Percentiles rank a stretch among this genome's conserved stretches.
These are phyloP conservation scores for Fallopia convolvulus DNA, from an alignment of 148 eudicot species.

Conservation along the genomic window DNA sequence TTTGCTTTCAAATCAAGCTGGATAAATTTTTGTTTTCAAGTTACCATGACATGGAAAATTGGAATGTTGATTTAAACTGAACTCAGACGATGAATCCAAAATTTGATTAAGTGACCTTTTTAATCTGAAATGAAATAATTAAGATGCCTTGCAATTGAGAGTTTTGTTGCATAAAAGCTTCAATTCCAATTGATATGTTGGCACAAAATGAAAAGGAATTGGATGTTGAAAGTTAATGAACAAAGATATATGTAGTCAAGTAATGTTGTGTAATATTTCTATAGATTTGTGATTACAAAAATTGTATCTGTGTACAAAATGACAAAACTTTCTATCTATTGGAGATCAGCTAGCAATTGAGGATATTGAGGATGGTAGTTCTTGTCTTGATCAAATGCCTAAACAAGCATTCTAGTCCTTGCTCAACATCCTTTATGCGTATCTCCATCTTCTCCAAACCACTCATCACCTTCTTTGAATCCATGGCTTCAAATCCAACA, in stretches of 20 bases:
- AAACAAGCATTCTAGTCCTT: not conserved
- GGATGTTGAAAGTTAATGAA: not conserved
- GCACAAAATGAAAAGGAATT: no score
- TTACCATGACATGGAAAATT: not conserved
- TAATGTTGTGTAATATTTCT: not conserved
- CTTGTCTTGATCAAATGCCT: slow-evolving; percentile 9
- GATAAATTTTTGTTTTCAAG: not conserved
- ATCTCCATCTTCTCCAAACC: slow-evolving; percentile 6
- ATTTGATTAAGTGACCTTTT: not conserved
- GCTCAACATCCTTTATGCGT: not conserved
- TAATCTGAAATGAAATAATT: no score
- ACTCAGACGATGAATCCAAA: not conserved
- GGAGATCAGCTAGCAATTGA: not conserved
- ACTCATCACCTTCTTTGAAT: not conserved
- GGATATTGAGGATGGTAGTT: not conserved
- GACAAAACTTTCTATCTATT: not conserved
- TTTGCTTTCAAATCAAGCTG: not conserved
- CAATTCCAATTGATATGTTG: no score
- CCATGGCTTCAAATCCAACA: not conserved
- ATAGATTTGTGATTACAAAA: not conserved
- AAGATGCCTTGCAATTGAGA: not conserved
- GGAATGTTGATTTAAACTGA: not conserved
- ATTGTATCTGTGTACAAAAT: not conserved
- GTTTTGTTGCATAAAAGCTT: not conserved
- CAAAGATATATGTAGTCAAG: not conserved